Evolutionary conservation across 1,284 basidiomycete species (phyloP).

Genomic region (Gymnopus androsaceus): DNA sequence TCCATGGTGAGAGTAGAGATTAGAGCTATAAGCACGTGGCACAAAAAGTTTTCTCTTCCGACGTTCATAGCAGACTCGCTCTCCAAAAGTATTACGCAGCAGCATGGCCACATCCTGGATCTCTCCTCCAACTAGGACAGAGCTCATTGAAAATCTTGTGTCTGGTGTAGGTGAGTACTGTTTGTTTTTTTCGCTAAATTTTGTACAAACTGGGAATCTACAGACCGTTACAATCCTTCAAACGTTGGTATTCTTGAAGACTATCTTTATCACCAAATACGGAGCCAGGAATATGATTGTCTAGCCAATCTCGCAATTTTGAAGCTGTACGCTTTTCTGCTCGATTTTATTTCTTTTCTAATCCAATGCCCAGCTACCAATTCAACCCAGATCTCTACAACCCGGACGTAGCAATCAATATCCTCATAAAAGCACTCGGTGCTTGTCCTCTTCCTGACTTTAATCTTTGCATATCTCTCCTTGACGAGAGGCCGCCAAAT

Average conservation of each 20-base stretch:
- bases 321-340: constrained; percentile 61
- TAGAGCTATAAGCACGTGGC: not conserved
- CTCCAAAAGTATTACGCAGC: not conserved
- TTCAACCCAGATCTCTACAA: constrained; percentile 95
- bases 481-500: constrained; percentile 72
- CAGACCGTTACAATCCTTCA: constrained; percentile 95
- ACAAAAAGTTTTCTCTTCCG: constrained; percentile 1
- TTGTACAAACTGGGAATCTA: constrained; percentile 10
- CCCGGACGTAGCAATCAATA: constrained; percentile 90
- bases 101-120: constrained; percentile 61
- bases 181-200: constrained; percentile 4
- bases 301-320: constrained; percentile 90
- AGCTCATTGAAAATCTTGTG: constrained; percentile 87
- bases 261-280: constrained; percentile 91
- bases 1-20: not conserved
- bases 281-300: constrained; percentile 89
- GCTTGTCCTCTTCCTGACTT: constrained; percentile 88
- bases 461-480: constrained; percentile 87
- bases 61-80: constrained; percentile 7
- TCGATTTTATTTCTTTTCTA: constrained; percentile 1
- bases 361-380: constrained; percentile 71
- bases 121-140: constrained; percentile 73
- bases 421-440: constrained; percentile 90
- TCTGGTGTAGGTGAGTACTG: constrained; percentile 80
- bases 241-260: constrained; percentile 93